Base-by-base conservation (phyloP, 768 basidiomycete species). In the Pholiota microspora region DNA sequence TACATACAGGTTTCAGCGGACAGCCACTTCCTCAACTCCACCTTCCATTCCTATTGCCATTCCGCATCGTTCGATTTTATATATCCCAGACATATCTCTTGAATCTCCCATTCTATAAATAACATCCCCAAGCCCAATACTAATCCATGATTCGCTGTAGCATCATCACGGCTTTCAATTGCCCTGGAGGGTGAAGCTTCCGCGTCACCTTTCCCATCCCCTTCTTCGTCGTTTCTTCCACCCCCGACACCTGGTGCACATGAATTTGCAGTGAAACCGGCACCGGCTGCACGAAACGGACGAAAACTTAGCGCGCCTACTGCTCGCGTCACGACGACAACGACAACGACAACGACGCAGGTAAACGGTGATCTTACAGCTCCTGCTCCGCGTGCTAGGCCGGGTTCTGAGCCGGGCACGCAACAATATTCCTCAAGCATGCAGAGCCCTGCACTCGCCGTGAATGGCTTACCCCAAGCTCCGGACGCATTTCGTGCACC, bases 181-280 rank as follows among this genome's bases (percentile, higher is more conserved):
- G 67, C 69, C 28, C 60, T 82, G 31, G 77, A 80, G 31, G 61
- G 59, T 57, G 65, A 68, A 18, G 71, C 78, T 7, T 75, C 79
- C 15, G 69, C 73, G 0, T 76, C 76, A 0, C 75, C 76, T 6
- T 79, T 78, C 54, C 86, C 86, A 0, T 85, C 84, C 0, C 88
- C 88, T 2, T 82, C 82, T 0, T 85, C 83, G 4, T 75, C 83
- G 0, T 89, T 89, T 60, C 62, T 87, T 2, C 85, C 88, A 1
- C 88, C 88, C 3, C 86, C 88, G 3, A 75, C 79, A 3, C 84
- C 83, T 1, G 79, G 80, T 2, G 74, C 80, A 27, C 86, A 88
- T 73, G 87, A 89, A 62, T 88, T 86, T 62, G 85, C 85, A 10
- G 62, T 79, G 34, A 77, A 75, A 55, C 75, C 75, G 0, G 69